These are phyloP conservation scores for Taiwanofungus camphoratus DNA, from an alignment of 1,284 basidiomycete genomes.

Conservation along the genomic window DNA sequence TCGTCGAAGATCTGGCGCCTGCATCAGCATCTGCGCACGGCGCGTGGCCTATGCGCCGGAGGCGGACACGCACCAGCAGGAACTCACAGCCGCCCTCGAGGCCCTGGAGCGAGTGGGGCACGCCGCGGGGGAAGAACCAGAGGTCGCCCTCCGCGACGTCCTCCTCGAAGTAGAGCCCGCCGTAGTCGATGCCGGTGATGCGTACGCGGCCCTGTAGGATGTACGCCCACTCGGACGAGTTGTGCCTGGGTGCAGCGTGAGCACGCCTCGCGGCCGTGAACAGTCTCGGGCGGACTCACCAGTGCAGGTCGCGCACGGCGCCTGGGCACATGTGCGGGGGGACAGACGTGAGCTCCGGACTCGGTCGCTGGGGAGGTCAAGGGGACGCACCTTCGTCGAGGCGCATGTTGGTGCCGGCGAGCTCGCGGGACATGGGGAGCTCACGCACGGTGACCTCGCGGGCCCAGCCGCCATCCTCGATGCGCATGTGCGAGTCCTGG, in stretches of 20 bases:
- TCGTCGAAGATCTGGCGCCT: conserved; percentile 48
- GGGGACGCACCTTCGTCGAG: conserved; percentile 55
- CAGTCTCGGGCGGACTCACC: neutral
- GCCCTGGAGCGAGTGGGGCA: conserved; percentile 49
- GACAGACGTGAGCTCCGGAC: too few species aligned
- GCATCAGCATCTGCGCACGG: too few species aligned
- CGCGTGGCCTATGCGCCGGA: neutral
- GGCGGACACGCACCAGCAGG: conserved; percentile 41
- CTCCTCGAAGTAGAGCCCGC: conserved; percentile 54
- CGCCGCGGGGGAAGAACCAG: conserved; percentile 65
- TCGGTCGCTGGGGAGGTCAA: too few species aligned
- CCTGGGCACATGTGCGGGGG: too few species aligned
- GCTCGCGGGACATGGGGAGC: conserved; percentile 10
- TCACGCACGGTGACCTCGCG: conserved; percentile 8
- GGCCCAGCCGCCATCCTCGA: conserved; percentile 67
- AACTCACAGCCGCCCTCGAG: conserved; percentile 60
- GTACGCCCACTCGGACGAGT: conserved; percentile 49
- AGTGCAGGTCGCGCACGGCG: conserved; percentile 45
- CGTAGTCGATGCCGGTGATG: conserved; percentile 50
- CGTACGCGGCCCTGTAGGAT: conserved; percentile 55
- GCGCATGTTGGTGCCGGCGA: conserved; percentile 58
- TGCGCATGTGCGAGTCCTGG: conserved; percentile 60
- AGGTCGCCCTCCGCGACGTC: conserved; percentile 36
- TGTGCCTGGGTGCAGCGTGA: conserved; percentile 3
- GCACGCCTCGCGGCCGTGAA: neutral